These are phyloP conservation scores for Cantharellus anzutake DNA, from an alignment of 768 basidiomycete species.

Conservation along the genomic window DNA sequence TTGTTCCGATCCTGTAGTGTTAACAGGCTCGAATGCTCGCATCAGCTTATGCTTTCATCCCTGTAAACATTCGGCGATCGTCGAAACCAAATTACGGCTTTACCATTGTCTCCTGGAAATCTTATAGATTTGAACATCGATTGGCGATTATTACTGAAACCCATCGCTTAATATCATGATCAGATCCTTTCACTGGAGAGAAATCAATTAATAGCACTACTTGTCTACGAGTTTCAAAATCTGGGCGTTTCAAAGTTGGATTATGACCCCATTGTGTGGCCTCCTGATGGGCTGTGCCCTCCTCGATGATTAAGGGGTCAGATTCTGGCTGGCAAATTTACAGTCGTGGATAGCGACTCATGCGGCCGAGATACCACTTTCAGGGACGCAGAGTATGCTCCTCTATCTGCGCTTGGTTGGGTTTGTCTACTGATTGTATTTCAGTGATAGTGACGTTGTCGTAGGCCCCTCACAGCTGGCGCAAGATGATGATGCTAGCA, in stretches of 20 bases:
- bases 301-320: conserved; percentile 40
- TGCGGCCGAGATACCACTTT: too few relatives aligned
- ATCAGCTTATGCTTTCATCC: conserved; percentile 59
- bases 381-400: too few relatives aligned
- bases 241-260: conserved; percentile 73
- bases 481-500: neutral
- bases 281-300: conserved; percentile 25
- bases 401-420: too few relatives aligned
- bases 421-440: conserved; percentile 15
- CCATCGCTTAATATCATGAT: neutral
- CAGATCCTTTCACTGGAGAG: conserved; percentile 78
- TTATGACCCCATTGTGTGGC: conserved; percentile 90
- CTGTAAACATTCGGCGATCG: conserved; percentile 90
- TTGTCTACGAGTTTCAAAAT: conserved; percentile 54
- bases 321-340: conserved; percentile 46
- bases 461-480: conserved; percentile 8
- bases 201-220: conserved; percentile 68
- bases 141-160: conserved; percentile 1
- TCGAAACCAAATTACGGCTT: conserved; percentile 66
- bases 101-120: conserved; percentile 66
- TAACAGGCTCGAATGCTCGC: neutral
- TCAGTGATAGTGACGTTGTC: conserved; percentile 25
- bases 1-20: neutral
- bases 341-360: neutral
- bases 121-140: conserved; percentile 56